Conservation (phyloP, 257 asterid species). For the Mentha longifolia region DNA sequence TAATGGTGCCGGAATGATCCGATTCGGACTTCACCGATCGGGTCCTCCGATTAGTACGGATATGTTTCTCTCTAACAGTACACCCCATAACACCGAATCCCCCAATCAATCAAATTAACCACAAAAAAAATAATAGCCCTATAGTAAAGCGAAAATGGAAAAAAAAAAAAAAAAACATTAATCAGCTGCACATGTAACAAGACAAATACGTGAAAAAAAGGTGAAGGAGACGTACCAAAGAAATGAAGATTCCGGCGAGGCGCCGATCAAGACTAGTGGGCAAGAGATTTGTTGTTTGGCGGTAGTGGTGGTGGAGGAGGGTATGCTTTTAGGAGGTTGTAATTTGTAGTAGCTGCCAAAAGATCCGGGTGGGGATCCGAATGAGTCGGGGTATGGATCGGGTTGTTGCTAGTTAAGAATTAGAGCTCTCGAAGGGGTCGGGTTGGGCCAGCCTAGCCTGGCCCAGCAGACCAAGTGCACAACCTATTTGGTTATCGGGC, state of each 20-base stretch:
- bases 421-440: too few relatives aligned
- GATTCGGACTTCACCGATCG: conserved; percentile 72
- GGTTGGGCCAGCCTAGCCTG: too few relatives aligned
- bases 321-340: conserved; percentile 18
- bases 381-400: neutral
- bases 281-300: conserved; percentile 36
- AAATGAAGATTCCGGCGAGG: conserved; percentile 30
- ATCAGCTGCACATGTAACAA: conserved; percentile 25
- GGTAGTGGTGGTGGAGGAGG: conserved; percentile 36
- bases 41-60: conserved; percentile 66
- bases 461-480: too few relatives aligned
- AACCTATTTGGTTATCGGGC: too few relatives aligned
- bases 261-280: conserved; percentile 8
- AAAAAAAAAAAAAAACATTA: conserved; percentile 13
- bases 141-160: neutral
- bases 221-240: conserved; percentile 40
- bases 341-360: conserved; percentile 40
- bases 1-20: conserved; percentile 47
- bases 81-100: conserved; percentile 55
- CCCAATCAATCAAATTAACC: conserved; percentile 22
- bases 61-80: conserved; percentile 69
- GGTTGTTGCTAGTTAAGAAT: neutral
- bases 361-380: conserved; percentile 22
- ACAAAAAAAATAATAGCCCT: conserved; percentile 36
- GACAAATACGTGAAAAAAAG: neutral